phyloP scores from a whole-genome alignment of 768 basidiomycete genomes.

The Macrolepiota dolichaula region DNA sequence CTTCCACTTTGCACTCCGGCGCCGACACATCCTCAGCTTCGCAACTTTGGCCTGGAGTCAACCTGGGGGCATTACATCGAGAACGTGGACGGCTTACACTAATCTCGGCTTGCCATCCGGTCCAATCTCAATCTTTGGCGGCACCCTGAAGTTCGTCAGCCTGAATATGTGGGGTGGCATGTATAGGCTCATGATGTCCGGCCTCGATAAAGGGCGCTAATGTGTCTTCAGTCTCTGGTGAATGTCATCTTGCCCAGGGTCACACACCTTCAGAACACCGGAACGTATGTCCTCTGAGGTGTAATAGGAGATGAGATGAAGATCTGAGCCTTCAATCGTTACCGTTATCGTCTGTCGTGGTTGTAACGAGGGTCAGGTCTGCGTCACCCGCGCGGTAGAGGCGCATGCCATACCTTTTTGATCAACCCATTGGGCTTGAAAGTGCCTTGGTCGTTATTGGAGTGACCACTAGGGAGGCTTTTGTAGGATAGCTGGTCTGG shows the following conservation, averaged over 20 bases:
- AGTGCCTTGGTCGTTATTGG: slow-evolving; percentile 45
- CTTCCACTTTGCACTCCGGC: slow-evolving; percentile 48
- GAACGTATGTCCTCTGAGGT: slow-evolving; percentile 73
- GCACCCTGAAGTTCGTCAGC: slow-evolving; percentile 78
- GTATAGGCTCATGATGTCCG: slow-evolving; percentile 68
- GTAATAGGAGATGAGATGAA: slow-evolving; percentile 85
- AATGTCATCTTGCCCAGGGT: not conserved
- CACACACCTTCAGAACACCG: slow-evolving; percentile 54
- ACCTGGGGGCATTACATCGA: slow-evolving; percentile 8
- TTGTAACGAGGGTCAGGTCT: not conserved
- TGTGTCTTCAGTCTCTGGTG: slow-evolving; percentile 3
- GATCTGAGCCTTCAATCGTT: slow-evolving; percentile 71
- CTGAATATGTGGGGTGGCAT: slow-evolving; percentile 79
- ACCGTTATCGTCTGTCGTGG: slow-evolving; percentile 76
- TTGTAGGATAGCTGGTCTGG: slow-evolving; percentile 37
- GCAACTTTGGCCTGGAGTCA: slow-evolving; percentile 23
- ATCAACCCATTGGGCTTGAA: slow-evolving; percentile 75
- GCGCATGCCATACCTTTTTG: slow-evolving; percentile 57
- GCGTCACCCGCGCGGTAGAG: not conserved
- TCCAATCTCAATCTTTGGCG: slow-evolving; percentile 74
- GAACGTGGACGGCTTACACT: slow-evolving; percentile 41
- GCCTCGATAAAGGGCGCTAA: slow-evolving; percentile 62
- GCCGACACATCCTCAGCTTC: slow-evolving; percentile 44
- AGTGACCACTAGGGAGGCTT: slow-evolving; percentile 27
- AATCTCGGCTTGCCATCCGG: slow-evolving; percentile 66